A percentile compares a stretch with the other conserved stretches of the same genome.
Conservation (phyloP, 495 filamentous ascomycete species). For the Letharia columbiana region DNA sequence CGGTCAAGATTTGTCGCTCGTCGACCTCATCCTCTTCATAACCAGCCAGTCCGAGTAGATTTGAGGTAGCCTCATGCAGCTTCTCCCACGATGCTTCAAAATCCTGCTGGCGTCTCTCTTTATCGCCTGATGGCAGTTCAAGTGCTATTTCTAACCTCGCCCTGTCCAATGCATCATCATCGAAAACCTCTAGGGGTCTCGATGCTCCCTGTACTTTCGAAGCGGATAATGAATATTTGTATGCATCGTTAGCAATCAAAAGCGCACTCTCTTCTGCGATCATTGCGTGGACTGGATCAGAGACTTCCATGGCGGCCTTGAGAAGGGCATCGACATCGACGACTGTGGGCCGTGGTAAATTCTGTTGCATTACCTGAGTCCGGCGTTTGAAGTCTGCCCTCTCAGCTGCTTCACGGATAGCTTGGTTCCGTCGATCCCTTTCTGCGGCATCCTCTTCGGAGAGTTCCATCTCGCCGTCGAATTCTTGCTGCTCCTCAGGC, state of each 20-base stretch:
- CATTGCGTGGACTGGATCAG: conserved; percentile 48
- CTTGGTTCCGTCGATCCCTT: conserved; percentile 62
- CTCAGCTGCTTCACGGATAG: conserved; percentile 61
- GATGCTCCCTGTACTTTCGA: conserved; percentile 54
- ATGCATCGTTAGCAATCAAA: conserved; percentile 73
- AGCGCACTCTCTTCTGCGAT: conserved; percentile 69
- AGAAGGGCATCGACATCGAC: conserved; percentile 65
- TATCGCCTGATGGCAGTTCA: conserved; percentile 47
- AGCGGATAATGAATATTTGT: conserved; percentile 60
- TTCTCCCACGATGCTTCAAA: conserved; percentile 63
- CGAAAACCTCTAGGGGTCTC: conserved; percentile 52
- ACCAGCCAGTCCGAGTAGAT: conserved; percentile 65
- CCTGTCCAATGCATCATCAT: conserved; percentile 61
- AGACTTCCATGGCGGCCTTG: conserved; percentile 44
- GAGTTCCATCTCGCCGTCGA: conserved; percentile 41
- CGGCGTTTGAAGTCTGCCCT: conserved; percentile 70
- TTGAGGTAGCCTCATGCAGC: conserved; percentile 43
- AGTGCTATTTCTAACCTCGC: conserved; percentile 69
- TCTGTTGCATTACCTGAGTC: conserved; percentile 81
- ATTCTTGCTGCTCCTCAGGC: conserved; percentile 72
- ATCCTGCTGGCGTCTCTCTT: conserved; percentile 44
- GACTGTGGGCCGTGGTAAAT: conserved; percentile 65
- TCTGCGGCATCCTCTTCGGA: conserved; percentile 77
- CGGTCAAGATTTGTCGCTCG: conserved; percentile 48
- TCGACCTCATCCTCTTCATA: conserved; percentile 68